These are phyloP conservation scores for Ceratobasidium sp. DNA, from an alignment of 1,284 basidiomycete genomes.

Conservation along the genomic window DNA sequence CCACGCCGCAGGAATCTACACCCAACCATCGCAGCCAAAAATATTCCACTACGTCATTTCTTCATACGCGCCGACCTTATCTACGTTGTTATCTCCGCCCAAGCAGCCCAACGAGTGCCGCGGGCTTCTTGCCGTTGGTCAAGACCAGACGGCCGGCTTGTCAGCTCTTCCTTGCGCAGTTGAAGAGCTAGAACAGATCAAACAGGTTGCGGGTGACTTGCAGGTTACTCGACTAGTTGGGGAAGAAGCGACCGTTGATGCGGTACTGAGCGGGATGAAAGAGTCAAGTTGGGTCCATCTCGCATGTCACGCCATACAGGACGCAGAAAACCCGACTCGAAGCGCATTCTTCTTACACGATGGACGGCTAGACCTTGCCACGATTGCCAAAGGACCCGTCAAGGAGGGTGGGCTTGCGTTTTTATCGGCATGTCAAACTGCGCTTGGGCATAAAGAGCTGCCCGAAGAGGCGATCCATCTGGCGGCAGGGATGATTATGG, in stretches of 20 bases:
- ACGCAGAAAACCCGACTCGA: not conserved
- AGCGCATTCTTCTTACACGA: not conserved
- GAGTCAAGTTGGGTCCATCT: not conserved
- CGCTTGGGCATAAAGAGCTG: not conserved
- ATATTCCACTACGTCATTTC: not conserved
- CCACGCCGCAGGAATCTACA: conserved; percentile 9
- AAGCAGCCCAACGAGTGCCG: not conserved
- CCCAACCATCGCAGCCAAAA: not conserved
- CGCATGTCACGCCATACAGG: not conserved
- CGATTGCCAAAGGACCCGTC: too few relatives aligned
- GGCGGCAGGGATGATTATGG: not conserved
- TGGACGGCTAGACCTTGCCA: not conserved
- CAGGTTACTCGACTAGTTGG: not conserved
- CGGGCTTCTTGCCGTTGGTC: not conserved
- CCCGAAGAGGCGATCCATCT: not conserved
- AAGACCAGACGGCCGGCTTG: not conserved
- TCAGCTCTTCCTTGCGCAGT: not conserved
- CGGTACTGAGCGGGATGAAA: not conserved
- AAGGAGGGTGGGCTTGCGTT: not conserved
- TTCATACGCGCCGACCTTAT: conserved; percentile 8
- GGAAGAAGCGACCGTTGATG: not conserved
- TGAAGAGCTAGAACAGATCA: not conserved
- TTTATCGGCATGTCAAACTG: not conserved
- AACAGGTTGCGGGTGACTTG: not conserved
- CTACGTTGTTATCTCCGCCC: not conserved